phyloP scores from a whole-genome alignment of 176 grass and related monocot genomes.

The Neostapfia colusana region DNA sequence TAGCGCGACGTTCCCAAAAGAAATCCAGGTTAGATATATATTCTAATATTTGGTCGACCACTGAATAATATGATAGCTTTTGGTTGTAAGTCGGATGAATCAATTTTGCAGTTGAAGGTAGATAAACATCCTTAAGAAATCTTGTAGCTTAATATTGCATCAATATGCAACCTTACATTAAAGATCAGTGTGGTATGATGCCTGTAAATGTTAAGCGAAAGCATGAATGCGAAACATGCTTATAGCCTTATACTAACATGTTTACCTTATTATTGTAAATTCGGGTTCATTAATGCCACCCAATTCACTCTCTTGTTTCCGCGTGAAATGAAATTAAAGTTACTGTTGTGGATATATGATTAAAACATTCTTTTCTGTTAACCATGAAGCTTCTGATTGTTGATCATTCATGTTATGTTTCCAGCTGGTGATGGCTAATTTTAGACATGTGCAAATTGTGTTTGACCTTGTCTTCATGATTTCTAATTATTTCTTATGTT shows the following conservation, averaged over 20 bases:
- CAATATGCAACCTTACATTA: neutral
- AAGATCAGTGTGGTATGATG: neutral
- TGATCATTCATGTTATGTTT: neutral
- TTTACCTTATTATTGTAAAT: neutral
- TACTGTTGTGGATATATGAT: conserved; percentile 1
- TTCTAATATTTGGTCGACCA: neutral
- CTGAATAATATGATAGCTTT: neutral
- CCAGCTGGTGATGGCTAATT: neutral
- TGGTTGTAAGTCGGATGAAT: neutral
- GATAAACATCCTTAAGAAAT: conserved; percentile 4
- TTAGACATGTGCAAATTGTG: neutral
- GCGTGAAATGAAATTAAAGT: neutral
- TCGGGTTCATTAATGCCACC: neutral
- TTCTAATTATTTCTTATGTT: neutral
- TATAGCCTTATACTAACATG: neutral
- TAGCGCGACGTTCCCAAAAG: conserved; percentile 88
- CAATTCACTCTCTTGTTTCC: neutral
- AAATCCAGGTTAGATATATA: conserved; percentile 76
- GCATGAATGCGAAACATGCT: neutral
- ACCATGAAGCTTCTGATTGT: neutral
- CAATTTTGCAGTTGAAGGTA: neutral
- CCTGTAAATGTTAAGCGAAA: neutral
- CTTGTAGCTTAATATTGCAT: no score
- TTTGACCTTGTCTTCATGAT: neutral
- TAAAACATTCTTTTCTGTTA: neutral